phyloP scores from a whole-genome alignment of 441 rosid species.

The Populus hybrid region DNA sequence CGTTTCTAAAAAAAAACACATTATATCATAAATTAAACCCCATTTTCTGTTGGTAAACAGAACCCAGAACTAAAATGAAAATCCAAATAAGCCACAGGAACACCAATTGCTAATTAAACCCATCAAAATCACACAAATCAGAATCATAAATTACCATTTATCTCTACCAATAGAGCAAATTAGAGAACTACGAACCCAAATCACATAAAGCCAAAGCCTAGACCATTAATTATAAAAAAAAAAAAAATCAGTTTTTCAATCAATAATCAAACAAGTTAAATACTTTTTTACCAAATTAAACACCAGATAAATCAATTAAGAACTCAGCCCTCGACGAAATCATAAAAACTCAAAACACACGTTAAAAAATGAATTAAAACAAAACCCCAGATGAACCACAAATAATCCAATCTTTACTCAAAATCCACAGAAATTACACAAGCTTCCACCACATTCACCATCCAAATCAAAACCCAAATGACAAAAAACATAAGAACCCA shows the following conservation, averaged over 20 bases:
- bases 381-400: too few relatives aligned
- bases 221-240: background rate
- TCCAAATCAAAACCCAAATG: background rate
- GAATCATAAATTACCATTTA: too few relatives aligned
- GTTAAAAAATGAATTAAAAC: background rate
- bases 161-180: background rate
- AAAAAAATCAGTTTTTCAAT: too few relatives aligned
- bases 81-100: background rate
- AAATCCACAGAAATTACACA: background rate
- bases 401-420: background rate
- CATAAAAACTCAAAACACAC: background rate
- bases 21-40: background rate
- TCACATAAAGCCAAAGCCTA: background rate
- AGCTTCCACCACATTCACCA: background rate
- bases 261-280: background rate
- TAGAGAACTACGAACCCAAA: background rate
- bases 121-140: too few relatives aligned
- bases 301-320: background rate
- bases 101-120: background rate
- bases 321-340: background rate
- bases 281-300: background rate
- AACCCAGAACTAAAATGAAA: background rate
- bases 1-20: background rate
- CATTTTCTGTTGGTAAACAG: background rate
- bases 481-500: background rate